These are phyloP conservation scores for Alternaria triticina DNA, from an alignment of 2,329 filamentous ascomycete genomes.

Conservation along the genomic window DNA sequence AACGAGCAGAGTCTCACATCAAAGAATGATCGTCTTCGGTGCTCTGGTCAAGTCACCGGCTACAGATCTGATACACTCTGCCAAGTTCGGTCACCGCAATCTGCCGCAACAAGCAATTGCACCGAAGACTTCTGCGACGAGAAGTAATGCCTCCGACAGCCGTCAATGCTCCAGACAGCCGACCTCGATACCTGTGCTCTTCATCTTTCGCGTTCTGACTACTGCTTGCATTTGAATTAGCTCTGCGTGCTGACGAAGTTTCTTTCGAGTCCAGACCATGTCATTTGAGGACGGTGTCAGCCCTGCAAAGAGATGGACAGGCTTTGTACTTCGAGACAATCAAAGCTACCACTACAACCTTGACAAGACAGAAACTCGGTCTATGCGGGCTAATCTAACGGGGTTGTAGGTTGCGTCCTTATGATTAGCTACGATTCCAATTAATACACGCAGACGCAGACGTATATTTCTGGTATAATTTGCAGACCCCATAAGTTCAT, in stretches of 20 bases:
- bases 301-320: neutral
- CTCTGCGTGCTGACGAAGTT: neutral
- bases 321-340: neutral
- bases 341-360: neutral
- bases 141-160: neutral
- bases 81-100: neutral
- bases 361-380: neutral
- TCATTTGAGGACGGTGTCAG: neutral
- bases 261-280: neutral
- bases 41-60: neutral
- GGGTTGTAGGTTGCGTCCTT: neutral
- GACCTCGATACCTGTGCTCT: neutral
- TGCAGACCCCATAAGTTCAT: neutral
- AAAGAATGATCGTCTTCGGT: neutral
- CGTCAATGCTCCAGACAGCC: neutral
- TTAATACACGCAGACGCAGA: neutral
- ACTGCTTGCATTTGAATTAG: neutral
- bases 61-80: neutral
- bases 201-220: neutral
- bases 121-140: neutral
- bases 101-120: neutral
- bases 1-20: neutral
- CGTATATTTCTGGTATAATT: neutral
- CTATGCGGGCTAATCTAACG: neutral
- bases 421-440: neutral